A percentile compares a stretch with the other conserved stretches of the same genome.
Evolutionary conservation across 257 asterid species (phyloP).

Genomic region (Linderniella brevidens): DNA sequence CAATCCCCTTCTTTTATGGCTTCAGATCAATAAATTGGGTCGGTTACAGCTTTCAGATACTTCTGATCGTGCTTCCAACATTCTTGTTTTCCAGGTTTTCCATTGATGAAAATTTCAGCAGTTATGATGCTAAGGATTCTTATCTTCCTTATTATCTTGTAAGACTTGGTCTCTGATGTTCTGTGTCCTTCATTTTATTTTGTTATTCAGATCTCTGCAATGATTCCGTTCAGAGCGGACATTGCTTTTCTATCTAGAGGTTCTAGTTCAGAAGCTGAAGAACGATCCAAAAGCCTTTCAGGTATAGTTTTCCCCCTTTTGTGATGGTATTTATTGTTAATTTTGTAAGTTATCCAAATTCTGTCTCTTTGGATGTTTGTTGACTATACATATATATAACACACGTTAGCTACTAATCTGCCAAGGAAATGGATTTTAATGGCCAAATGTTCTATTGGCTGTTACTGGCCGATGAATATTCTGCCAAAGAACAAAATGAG

Average conservation of each 20-base stretch:
- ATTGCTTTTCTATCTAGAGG: constrained; percentile 49
- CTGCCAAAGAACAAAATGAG: too few relatives aligned
- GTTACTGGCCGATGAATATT: too few relatives aligned
- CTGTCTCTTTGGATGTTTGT: too few relatives aligned
- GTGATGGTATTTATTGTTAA: constrained; percentile 1
- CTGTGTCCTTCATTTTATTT: background rate
- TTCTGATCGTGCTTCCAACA: constrained; percentile 52
- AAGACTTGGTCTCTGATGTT: too few relatives aligned
- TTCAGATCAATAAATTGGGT: constrained; percentile 51
- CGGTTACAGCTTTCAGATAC: constrained; percentile 82
- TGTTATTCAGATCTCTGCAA: constrained; percentile 67
- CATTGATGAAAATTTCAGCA: background rate
- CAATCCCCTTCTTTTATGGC: constrained; percentile 9
- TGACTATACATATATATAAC: too few relatives aligned
- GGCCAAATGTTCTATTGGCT: too few relatives aligned
- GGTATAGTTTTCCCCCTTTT: constrained; percentile 24
- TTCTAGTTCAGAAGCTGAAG: constrained; percentile 35
- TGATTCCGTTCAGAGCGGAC: constrained; percentile 62
- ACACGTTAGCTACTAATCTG: too few relatives aligned
- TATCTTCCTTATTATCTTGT: too few relatives aligned
- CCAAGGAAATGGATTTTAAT: too few relatives aligned
- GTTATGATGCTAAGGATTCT: too few relatives aligned
- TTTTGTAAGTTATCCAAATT: too few relatives aligned
- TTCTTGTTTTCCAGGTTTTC: constrained; percentile 87
- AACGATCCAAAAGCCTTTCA: constrained; percentile 41